phyloP scores from a whole-genome alignment of 441 rosid species.

The Breynia disticha region DNA sequence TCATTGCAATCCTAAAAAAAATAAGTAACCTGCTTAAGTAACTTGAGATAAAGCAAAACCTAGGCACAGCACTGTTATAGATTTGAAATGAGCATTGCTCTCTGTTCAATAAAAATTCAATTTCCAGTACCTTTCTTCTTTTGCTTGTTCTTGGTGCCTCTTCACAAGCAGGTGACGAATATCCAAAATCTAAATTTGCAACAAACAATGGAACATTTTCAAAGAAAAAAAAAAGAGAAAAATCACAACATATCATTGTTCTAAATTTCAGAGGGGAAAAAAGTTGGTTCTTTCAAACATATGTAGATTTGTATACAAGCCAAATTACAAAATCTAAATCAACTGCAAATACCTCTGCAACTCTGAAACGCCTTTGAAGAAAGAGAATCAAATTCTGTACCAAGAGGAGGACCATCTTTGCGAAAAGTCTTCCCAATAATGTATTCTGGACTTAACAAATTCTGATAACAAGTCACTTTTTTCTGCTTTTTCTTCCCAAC shows the following conservation, averaged over 20 bases:
- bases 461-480: slow-evolving; percentile 28
- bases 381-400: slow-evolving; percentile 52
- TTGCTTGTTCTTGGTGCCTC: slow-evolving; percentile 32
- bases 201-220: neutral
- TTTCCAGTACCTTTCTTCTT: slow-evolving; percentile 65
- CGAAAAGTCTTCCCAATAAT: slow-evolving; percentile 64
- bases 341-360: slow-evolving; percentile 28
- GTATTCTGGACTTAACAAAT: slow-evolving; percentile 43
- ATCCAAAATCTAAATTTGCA: slow-evolving; percentile 36
- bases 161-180: slow-evolving; percentile 20
- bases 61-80: neutral
- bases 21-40: slow-evolving; percentile 15
- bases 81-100: too few relatives aligned
- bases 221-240: neutral
- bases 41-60: slow-evolving; percentile 19
- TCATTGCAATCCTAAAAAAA: slow-evolving; percentile 18
- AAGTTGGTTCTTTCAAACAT: too few relatives aligned
- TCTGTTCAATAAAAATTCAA: neutral
- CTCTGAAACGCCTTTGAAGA: slow-evolving; percentile 28
- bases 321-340: neutral
- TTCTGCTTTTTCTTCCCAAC: slow-evolving; percentile 15
- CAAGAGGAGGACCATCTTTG: slow-evolving; percentile 87
- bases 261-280: too few relatives aligned
- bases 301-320: neutral
- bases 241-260: neutral